phyloP scores from a whole-genome alignment of 768 basidiomycete genomes.

The Mycena kentingensis region DNA sequence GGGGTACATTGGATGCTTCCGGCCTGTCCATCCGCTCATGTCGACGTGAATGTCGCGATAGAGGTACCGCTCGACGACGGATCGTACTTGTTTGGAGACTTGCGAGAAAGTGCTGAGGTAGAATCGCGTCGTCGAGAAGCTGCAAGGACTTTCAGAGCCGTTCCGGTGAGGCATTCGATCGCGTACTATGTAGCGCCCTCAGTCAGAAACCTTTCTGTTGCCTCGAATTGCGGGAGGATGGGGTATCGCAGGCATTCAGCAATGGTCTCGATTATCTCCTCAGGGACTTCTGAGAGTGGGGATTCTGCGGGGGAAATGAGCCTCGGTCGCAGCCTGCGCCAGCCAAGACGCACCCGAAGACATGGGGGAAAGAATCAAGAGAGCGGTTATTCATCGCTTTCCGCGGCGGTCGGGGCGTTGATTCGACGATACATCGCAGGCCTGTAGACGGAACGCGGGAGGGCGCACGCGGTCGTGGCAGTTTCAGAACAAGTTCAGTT shows the following conservation, averaged over 20 bases:
- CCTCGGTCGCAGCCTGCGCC: too few relatives aligned
- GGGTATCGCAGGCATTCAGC: constrained; percentile 27
- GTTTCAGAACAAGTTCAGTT: too few relatives aligned
- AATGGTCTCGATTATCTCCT: constrained; percentile 29
- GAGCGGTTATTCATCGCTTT: too few relatives aligned
- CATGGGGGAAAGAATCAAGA: too few relatives aligned
- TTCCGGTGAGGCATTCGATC: constrained; percentile 2
- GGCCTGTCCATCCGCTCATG: constrained; percentile 30
- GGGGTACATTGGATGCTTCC: constrained; percentile 31
- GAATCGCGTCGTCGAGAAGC: constrained; percentile 28
- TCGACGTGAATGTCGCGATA: constrained; percentile 34
- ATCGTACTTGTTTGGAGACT: constrained; percentile 25
- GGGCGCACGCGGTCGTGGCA: too few relatives aligned
- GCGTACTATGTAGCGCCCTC: constrained; percentile 11
- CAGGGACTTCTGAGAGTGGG: constrained; percentile 23
- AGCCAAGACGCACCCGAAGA: too few relatives aligned
- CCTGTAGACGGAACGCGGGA: too few relatives aligned
- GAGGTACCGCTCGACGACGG: constrained; percentile 26
- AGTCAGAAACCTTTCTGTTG: constrained; percentile 17
- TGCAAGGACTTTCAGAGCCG: constrained; percentile 22
- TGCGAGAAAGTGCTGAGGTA: constrained; percentile 28
- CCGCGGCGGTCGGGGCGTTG: too few relatives aligned
- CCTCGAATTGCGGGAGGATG: constrained; percentile 19
- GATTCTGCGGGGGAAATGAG: too few relatives aligned
- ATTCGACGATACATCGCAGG: too few relatives aligned